Conservation (phyloP, 2,329 filamentous ascomycete species). For the Shiraia sp. region DNA sequence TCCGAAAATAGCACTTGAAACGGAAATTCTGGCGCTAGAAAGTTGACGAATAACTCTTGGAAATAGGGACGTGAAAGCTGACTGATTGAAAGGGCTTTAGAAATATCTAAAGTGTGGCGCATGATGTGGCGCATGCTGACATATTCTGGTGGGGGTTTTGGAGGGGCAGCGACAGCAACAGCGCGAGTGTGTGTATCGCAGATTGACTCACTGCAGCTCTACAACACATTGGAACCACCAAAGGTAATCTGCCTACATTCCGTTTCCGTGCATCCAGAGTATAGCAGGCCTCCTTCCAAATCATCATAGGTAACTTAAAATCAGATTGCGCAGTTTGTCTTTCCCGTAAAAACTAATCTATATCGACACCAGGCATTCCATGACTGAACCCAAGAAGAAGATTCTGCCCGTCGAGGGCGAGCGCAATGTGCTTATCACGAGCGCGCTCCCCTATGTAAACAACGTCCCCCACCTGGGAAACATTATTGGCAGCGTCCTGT, state of each 20-base stretch:
- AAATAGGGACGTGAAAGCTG: too few relatives aligned
- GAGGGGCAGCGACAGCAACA: constrained; percentile 25
- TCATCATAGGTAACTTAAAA: not conserved
- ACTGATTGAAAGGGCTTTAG: constrained; percentile 5
- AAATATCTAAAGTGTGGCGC: not conserved
- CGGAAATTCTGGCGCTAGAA: too few relatives aligned
- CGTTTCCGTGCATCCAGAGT: too few relatives aligned
- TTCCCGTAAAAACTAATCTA: constrained; percentile 1
- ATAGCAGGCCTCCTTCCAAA: too few relatives aligned
- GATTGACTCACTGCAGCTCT: constrained; percentile 27
- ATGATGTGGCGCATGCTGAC: constrained; percentile 20
- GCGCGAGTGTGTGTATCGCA: constrained; percentile 16
- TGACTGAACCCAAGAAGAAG: constrained; percentile 45
- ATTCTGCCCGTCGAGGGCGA: constrained; percentile 60
- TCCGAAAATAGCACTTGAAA: not conserved
- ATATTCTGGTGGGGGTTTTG: constrained; percentile 14
- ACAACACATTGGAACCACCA: constrained; percentile 9
- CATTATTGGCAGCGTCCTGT: constrained; percentile 64
- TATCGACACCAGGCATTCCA: constrained; percentile 7
- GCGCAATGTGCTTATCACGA: constrained; percentile 87
- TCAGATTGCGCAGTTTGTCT: not conserved
- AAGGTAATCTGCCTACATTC: too few relatives aligned
- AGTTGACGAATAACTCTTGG: too few relatives aligned
- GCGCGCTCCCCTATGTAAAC: constrained; percentile 84
- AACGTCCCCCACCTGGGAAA: constrained; percentile 72